Conservation (phyloP, 805 yeast genomes). For the Groenewaldozyma salmanticensis region DNA sequence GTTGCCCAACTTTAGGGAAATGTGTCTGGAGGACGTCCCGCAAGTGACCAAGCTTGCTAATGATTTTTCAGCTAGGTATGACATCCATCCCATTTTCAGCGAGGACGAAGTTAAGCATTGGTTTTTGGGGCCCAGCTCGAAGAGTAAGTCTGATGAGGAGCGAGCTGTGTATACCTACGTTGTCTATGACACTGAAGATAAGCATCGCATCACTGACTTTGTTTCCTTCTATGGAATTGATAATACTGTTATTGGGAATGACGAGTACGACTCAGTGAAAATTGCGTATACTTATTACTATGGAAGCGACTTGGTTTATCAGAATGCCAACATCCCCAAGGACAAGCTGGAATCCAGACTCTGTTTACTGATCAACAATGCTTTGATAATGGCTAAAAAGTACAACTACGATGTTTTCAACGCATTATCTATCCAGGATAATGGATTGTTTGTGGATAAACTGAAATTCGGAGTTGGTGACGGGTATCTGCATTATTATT, state of each 20-base stretch:
- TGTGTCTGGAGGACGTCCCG: slow-evolving; percentile 52
- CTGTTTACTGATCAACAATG: slow-evolving; percentile 54
- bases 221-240: slow-evolving; percentile 85
- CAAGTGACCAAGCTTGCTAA: slow-evolving; percentile 50
- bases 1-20: slow-evolving; percentile 46
- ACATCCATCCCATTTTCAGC: slow-evolving; percentile 57
- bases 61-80: slow-evolving; percentile 59
- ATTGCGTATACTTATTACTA: slow-evolving; percentile 88
- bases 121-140: slow-evolving; percentile 41
- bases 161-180: slow-evolving; percentile 70
- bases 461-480: slow-evolving; percentile 90
- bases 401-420: slow-evolving; percentile 82
- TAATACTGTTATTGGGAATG: slow-evolving; percentile 62
- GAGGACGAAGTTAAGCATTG: slow-evolving; percentile 72
- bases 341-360: slow-evolving; percentile 49
- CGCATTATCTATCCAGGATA: slow-evolving; percentile 86
- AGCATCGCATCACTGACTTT: slow-evolving; percentile 63
- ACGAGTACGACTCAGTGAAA: slow-evolving; percentile 55
- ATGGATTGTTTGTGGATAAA: slow-evolving; percentile 68
- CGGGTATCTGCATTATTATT: slow-evolving; percentile 80
- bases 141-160: slow-evolving; percentile 33
- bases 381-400: slow-evolving; percentile 62
- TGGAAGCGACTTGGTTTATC: slow-evolving; percentile 38
- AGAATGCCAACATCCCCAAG: slow-evolving; percentile 28
- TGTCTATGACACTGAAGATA: slow-evolving; percentile 44